Evolutionary conservation across 768 basidiomycete genomes (phyloP), one percentile per base, ranked within the genome.

Genomic region (Tremella yokohamensis): DNA sequence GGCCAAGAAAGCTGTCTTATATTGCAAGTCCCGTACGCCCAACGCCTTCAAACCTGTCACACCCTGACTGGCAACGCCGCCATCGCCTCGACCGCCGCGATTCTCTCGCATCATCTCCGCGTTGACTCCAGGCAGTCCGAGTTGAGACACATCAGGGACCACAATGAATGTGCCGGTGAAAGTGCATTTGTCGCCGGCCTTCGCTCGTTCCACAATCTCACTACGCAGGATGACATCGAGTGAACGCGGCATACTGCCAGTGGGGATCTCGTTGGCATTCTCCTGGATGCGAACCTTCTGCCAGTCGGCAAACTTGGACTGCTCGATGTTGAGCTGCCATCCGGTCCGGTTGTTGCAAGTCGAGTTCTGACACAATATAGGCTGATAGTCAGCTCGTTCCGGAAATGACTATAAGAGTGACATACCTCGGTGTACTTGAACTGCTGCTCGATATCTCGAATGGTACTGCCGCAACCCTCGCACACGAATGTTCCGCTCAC

Each of bases 201-300:
- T 99, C 12, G 94, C 94, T n/a, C 90, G 85, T 76, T 99, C 96
- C 38, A 99, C 96, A 65, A 98, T 84, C 71, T 98, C 96, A 2
- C 87, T 86, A 25, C 96, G 87, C 7, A 98, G 84, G 63, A 98
- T 90, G 42, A 98, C 94, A 74, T 98, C 94, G 57, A 98, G 79
- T 24, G 77, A 79, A 29, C 94, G 86, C 25, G 96, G 96, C 96
- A 98, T 99, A 2, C 88, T 90, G 1, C 96, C 96, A 0, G 94
- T 98, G 1, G 96, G 96, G 57, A 99, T 98, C 78, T 98, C 96
- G 24, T 93, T 96, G 9, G 94, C 87, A 69, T 97, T 98, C 79
- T 99, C 96, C 72, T 99, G 96, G 45, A 99, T 97, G 44, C 96
- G 86, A 49, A 98, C 92, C 77, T 97, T 97, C 77, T 99, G 96